Evolutionary conservation across 371 early-diverging fungal species (phyloP), one percentile per base, ranked within the genome.

Genomic region (Zychaea mexicana): DNA sequence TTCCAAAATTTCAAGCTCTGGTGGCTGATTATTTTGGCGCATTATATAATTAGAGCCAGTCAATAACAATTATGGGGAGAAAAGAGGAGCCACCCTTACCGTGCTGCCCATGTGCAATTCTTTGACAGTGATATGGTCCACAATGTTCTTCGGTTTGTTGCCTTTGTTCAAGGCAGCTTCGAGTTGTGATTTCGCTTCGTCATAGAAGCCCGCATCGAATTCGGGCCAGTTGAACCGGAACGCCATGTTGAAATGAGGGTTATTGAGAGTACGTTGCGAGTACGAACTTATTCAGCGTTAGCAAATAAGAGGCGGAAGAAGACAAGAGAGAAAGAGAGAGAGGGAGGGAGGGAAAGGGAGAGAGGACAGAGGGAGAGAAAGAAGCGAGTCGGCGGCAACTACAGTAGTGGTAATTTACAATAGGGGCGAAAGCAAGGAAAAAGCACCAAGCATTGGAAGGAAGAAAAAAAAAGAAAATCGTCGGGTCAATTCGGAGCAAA

Each of bases 171-270:
- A 85, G 8, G 98, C 98, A 21, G 81, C 85, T 54, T 94, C 91
- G 32, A 98, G 84, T 75, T 93, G 89, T 39, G 85, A 79, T 73
- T 88, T 85, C n/a, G 97, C 96, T 69, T 91, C 87, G 21, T 88
- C 86, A 61, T 92, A 85, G 73, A 97, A 95, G 67, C 89, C 91
- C 28, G 81, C 68, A 65, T 89, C 88, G 74, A 98, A 98, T 52
- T 88, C 84, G 9, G 94, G 92, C 98, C 98, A 98, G 77, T 92
- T 94, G 79, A 98, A 94, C 63, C 91, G 92, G 79, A 98, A 98
- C 28, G 95, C 90, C 98, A 97, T 97, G 7, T 33, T 47, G 21
- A 61, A 52, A 38, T 4, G 19, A 55, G 68, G n/a, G 42, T 42
- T 42, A n/a, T n/a, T n/a, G n/a, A n/a, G n/a, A n/a, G n/a, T n/a